phyloP scores from a whole-genome alignment of 2,329 filamentous ascomycete species.

The Furcasterigmium sp. region DNA sequence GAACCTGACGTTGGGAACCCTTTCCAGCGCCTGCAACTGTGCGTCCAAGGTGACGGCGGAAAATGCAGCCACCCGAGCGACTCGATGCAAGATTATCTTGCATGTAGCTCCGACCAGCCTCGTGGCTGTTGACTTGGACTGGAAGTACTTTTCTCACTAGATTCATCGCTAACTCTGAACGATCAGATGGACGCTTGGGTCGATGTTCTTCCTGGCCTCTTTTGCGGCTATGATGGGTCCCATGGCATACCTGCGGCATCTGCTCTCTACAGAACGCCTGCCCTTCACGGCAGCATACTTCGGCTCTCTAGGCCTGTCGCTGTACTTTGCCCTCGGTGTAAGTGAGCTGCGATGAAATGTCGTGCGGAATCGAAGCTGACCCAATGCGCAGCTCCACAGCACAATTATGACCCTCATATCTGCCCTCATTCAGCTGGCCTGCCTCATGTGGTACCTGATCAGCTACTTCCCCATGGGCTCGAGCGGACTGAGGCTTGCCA shows the following conservation, averaged over 20 bases:
- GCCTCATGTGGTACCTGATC: constrained; percentile 86
- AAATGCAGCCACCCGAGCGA: not conserved
- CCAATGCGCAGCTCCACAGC: constrained; percentile 62
- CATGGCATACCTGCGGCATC: constrained; percentile 73
- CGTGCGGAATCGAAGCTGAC: constrained; percentile 14
- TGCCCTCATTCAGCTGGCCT: constrained; percentile 75
- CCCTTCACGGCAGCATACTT: constrained; percentile 96
- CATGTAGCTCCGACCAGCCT: not conserved
- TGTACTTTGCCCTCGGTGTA: constrained; percentile 91
- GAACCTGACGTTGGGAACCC: too few species aligned
- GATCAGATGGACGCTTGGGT: constrained; percentile 88
- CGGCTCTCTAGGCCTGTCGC: constrained; percentile 81
- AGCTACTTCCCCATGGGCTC: constrained; percentile 98
- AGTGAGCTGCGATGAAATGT: constrained; percentile 34
- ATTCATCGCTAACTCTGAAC: constrained; percentile 20
- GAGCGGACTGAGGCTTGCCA: constrained; percentile 78
- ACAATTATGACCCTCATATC: constrained; percentile 82
- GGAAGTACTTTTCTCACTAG: not conserved
- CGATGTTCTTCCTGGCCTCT: constrained; percentile 80
- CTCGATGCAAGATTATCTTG: not conserved
- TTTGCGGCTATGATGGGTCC: constrained; percentile 96
- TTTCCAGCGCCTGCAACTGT: too few species aligned
- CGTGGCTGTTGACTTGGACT: not conserved
- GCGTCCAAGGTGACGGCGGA: not conserved
- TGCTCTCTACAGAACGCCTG: constrained; percentile 76